Evolutionary conservation across 2,329 filamentous ascomycete genomes (phyloP), one percentile per base, ranked within the genome.

Genomic region (Penicillium psychrosexuale): DNA sequence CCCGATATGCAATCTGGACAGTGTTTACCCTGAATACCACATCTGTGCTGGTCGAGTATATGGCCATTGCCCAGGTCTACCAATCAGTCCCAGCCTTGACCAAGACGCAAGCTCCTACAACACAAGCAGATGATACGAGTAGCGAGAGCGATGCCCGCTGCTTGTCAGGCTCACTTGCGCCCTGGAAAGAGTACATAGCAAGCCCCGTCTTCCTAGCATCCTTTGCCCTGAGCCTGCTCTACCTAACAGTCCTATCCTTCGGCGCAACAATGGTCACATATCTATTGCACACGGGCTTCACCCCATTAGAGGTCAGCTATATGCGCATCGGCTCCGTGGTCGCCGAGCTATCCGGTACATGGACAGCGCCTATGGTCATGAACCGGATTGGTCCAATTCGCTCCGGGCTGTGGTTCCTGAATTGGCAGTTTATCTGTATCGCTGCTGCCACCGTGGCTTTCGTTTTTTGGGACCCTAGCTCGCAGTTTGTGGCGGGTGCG

Each of bases 361-460:
- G 80, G 61, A 68, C 80, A 8, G 81, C 80, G 0, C 81, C 82
- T 0, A 64, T 73, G 15, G 70, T 80, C 5, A 80, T 83, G 66
- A 69, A 70, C 2, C 72, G 70, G 37, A 80, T 87, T 37, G 84
- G 85, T 0, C 73, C 80, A 1, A 75, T 89, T 8, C 76, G 89
- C n/a, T 79, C 82, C 0, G 89, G 88, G 0, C 77, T 91, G 3
- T 91, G 89, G 89, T 84, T 84, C 58, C 66, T 87, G 9, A 85
- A 81, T 52, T 89, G 85, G 82, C 87, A 91, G 66, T 75, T 87
- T n/a, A 53, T 75, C 3, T 84, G 80, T 61, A 72, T 86, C 5
- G 75, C 74, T 1, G 74, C 68, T 0, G 61, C 66, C 2, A 67
- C 76, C 17, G 82, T 82, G 61, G 75, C 75, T 47, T 66, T 64